Evolutionary conservation across 1,139 yeast species (phyloP), one percentile per base, ranked within the genome.

Genomic region (Lodderomyces parapsilosis): DNA sequence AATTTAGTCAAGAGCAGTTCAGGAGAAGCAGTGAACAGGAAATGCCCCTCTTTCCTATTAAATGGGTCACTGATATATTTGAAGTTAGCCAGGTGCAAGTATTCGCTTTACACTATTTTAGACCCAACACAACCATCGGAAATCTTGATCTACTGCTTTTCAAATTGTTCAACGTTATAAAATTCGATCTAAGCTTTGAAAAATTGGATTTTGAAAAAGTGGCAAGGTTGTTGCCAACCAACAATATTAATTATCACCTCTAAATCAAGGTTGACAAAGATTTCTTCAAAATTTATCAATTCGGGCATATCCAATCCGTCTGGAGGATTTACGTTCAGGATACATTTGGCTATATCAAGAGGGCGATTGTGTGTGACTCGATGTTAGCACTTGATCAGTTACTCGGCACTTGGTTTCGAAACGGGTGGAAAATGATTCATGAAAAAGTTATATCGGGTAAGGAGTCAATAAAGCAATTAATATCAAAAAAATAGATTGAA

Each of bases 321-420:
- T 24, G 27, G 27, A 24, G 27, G 27, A 5, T 9, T 8, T 4
- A 24, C 10, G 10, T 24, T 6, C 11, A 24, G 27, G 11, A 24
- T 9, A 24, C n/a, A 9, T 24, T 24, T 24, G 27, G 32, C 14
- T 28, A 28, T 28, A 28, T 14, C 9, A 28, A 28, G 14, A 28
- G 32, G 32, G 32, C 32, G 18, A 28, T 28, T 28, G 32, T 28
- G 18, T 28, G 14, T 28, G 32, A 28, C 32, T 28, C 32, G 6
- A 28, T 17, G 18, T n/a, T 9, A n/a, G 14, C 32, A 28, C 32
- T 28, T 14, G n/a, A 4, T 13, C 32, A 28, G 6, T 28, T 15
- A 13, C 32, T 28, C 32, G 32, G 32, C 32, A 28, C 17, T n/a
- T 28, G 32, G 32, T 28, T 28, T 28, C 32, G 5, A 28, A 13